A percentile compares a stretch with the other conserved stretches of the same genome.
These are phyloP conservation scores for Helotiales sp. DNA, from an alignment of 2,329 filamentous ascomycete genomes.

Conservation along the genomic window DNA sequence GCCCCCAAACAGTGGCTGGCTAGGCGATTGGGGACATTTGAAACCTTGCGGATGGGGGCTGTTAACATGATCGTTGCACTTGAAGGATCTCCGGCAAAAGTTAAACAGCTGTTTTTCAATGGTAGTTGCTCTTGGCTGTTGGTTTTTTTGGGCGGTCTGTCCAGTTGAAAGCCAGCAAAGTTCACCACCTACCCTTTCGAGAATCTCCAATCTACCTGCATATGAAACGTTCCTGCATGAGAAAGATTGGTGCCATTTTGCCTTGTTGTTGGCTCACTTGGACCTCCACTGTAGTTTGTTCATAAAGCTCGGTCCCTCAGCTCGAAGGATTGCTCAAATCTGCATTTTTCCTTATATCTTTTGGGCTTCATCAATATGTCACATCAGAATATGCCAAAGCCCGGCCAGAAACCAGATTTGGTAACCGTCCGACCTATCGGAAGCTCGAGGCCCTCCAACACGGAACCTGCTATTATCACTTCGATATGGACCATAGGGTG, in stretches of 20 bases:
- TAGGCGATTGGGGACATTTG: neutral
- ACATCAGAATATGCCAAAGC: neutral
- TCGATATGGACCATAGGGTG: slow-evolving; percentile 36
- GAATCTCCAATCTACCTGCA: neutral
- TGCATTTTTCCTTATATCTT: neutral
- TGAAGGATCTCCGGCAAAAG: neutral
- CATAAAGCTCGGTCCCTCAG: neutral
- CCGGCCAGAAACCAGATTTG: neutral
- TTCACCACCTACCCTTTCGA: neutral
- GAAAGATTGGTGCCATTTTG: neutral
- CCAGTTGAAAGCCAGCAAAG: neutral
- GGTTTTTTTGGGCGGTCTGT: neutral
- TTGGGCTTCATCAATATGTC: neutral
- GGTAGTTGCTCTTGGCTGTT: neutral
- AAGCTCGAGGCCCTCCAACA: slow-evolving; percentile 13
- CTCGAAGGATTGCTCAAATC: neutral
- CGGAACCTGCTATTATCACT: slow-evolving; percentile 26
- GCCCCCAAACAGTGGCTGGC: slow-evolving; percentile 3
- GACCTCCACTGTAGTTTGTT: neutral
- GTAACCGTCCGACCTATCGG: neutral
- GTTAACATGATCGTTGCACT: neutral
- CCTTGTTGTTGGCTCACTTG: neutral
- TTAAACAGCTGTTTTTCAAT: neutral
- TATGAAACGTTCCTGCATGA: slow-evolving; percentile 1
- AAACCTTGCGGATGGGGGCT: neutral